phyloP scores from a whole-genome alignment of 2,329 filamentous ascomycete species.

The Aureobasidium sp. region DNA sequence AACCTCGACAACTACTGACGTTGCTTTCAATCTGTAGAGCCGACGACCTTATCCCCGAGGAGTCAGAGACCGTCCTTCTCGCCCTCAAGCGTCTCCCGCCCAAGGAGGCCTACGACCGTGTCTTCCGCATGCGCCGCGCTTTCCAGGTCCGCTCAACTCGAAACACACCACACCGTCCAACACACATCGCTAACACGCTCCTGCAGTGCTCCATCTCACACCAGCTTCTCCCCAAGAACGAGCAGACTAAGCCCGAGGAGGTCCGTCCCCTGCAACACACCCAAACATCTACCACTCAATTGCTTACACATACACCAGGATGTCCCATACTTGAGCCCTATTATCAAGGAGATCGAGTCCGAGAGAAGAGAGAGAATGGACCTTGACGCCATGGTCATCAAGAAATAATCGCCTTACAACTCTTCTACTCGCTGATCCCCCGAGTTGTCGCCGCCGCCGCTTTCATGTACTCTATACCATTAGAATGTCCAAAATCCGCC shows the following conservation, averaged over 20 bases:
- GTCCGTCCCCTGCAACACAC: constrained; percentile 32
- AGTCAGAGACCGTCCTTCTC: constrained; percentile 75
- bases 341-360: constrained; percentile 60
- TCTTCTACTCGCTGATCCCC: not conserved
- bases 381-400: constrained; percentile 57
- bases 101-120: constrained; percentile 90
- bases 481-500: constrained; percentile 9
- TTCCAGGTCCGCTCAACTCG: constrained; percentile 57
- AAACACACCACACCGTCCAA: not conserved
- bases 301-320: constrained; percentile 42
- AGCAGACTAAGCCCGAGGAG: constrained; percentile 61
- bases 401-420: constrained; percentile 27
- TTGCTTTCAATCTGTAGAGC: constrained; percentile 47
- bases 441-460: not conserved
- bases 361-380: constrained; percentile 60
- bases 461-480: constrained; percentile 10
- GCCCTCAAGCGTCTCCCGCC: constrained; percentile 84
- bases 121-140: constrained; percentile 93
- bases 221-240: constrained; percentile 52
- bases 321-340: constrained; percentile 53
- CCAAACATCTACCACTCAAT: not conserved
- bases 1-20: not conserved
- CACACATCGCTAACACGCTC: not conserved
- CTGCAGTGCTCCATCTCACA: constrained; percentile 56
- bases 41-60: constrained; percentile 93